phyloP scores from a whole-genome alignment of 257 asterid species.

The Craterostigma plantagineum region DNA sequence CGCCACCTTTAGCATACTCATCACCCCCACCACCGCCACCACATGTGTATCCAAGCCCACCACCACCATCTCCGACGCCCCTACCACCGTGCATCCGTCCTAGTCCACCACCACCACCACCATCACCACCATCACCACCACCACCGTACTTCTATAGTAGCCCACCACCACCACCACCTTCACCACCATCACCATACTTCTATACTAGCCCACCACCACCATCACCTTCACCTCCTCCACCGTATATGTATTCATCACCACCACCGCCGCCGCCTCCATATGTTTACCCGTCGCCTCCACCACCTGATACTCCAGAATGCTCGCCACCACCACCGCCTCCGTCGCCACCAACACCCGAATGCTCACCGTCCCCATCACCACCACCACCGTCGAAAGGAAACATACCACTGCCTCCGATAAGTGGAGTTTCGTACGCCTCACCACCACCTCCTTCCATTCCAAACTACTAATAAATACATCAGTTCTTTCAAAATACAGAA shows the following conservation, averaged over 20 bases:
- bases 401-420: constrained; percentile 23
- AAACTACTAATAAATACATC: constrained; percentile 10
- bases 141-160: constrained; percentile 12
- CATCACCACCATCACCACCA: constrained; percentile 1
- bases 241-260: not conserved
- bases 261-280: too few species aligned
- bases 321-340: too few species aligned
- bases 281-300: too few species aligned
- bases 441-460: constrained; percentile 24
- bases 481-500: too few species aligned
- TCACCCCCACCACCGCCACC: too few species aligned
- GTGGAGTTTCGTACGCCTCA: constrained; percentile 24
- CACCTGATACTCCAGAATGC: too few species aligned
- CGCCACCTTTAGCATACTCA: too few species aligned
- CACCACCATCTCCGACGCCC: constrained; percentile 9
- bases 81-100: constrained; percentile 10
- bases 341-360: not conserved
- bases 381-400: constrained; percentile 14
- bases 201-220: constrained; percentile 4
- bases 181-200: constrained; percentile 14
- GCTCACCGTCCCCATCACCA: constrained; percentile 16
- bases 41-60: too few species aligned
- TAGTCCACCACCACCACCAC: constrained; percentile 8
- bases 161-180: constrained; percentile 13
- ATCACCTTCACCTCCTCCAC: constrained; percentile 11